These are phyloP conservation scores for Dissophora globulifera DNA, from an alignment of 192 early-diverging fungal species.

Conservation along the genomic window DNA sequence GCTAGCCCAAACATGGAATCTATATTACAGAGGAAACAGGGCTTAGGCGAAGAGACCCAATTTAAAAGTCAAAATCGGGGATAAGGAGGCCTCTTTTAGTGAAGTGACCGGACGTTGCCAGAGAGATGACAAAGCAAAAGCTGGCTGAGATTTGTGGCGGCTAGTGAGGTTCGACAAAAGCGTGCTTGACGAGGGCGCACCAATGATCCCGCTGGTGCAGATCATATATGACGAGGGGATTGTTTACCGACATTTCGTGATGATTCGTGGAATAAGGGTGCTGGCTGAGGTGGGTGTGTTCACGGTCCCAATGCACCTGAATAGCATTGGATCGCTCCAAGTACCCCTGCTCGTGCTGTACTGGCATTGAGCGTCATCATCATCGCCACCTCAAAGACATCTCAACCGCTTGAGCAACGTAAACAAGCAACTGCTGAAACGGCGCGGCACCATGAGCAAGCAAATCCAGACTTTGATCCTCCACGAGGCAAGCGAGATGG, in stretches of 20 bases:
- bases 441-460: no score
- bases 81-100: constrained; percentile 5
- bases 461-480: no score
- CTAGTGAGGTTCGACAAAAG: background rate
- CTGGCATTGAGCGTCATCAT: no score
- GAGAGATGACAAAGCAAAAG: constrained; percentile 3
- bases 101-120: background rate
- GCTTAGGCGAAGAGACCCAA: no score
- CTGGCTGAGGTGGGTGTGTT: constrained; percentile 14
- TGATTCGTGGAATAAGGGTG: constrained; percentile 6
- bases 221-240: constrained; percentile 10
- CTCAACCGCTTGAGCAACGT: no score
- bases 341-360: background rate
- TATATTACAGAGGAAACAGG: no score
- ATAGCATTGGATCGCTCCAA: background rate
- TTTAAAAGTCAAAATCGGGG: no score
- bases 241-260: constrained; percentile 5
- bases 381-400: no score
- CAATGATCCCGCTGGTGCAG: constrained; percentile 8
- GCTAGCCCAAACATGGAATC: no score
- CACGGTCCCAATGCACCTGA: constrained; percentile 5
- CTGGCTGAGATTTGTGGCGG: constrained; percentile 1
- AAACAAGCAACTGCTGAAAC: no score
- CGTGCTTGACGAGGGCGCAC: constrained; percentile 6
- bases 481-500: no score